Percentiles rank a stretch among this genome's conserved stretches.
Evolutionary conservation across 2,329 filamentous ascomycete species (phyloP).

Genomic region (Fusarium stilboides): DNA sequence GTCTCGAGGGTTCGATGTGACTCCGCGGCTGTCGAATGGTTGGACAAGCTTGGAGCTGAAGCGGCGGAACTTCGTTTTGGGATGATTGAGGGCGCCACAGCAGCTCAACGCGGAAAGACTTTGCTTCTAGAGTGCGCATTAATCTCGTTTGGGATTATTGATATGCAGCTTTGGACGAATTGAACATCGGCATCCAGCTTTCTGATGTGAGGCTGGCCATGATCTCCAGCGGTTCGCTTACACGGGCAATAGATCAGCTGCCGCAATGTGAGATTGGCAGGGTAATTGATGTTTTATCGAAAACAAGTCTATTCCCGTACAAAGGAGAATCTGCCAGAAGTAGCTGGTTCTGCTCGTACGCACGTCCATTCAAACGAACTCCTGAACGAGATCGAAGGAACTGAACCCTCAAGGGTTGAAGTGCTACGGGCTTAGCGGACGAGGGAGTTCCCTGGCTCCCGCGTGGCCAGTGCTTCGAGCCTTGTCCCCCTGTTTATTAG

Average conservation of each 20-base stretch:
- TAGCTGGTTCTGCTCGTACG: neutral
- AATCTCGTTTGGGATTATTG: slow-evolving; percentile 44
- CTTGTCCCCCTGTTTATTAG: slow-evolving; percentile 21
- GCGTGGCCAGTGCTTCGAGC: slow-evolving; percentile 43
- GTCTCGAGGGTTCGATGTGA: slow-evolving; percentile 26
- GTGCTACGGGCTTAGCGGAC: slow-evolving; percentile 37
- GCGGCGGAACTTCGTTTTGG: slow-evolving; percentile 27
- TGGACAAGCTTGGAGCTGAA: slow-evolving; percentile 34
- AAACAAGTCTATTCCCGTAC: neutral
- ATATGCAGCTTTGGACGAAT: slow-evolving; percentile 35
- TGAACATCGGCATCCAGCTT: slow-evolving; percentile 21
- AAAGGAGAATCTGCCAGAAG: neutral
- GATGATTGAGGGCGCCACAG: slow-evolving; percentile 23
- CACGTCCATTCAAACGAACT: slow-evolving; percentile 21
- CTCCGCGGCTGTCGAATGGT: slow-evolving; percentile 26
- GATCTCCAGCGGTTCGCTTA: slow-evolving; percentile 22
- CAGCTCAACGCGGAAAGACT: slow-evolving; percentile 26
- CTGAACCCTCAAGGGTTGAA: slow-evolving; percentile 25
- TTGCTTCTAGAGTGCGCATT: slow-evolving; percentile 18
- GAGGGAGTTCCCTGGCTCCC: slow-evolving; percentile 44
- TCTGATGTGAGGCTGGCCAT: slow-evolving; percentile 31
- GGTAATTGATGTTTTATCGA: slow-evolving; percentile 3
- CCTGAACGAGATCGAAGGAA: slow-evolving; percentile 24
- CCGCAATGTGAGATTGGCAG: slow-evolving; percentile 36
- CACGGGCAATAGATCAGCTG: slow-evolving; percentile 10